A percentile compares a stretch with the other conserved stretches of the same genome.
phyloP scores from a whole-genome alignment of 148 eudicot genomes.

The Nepenthes gracilis region DNA sequence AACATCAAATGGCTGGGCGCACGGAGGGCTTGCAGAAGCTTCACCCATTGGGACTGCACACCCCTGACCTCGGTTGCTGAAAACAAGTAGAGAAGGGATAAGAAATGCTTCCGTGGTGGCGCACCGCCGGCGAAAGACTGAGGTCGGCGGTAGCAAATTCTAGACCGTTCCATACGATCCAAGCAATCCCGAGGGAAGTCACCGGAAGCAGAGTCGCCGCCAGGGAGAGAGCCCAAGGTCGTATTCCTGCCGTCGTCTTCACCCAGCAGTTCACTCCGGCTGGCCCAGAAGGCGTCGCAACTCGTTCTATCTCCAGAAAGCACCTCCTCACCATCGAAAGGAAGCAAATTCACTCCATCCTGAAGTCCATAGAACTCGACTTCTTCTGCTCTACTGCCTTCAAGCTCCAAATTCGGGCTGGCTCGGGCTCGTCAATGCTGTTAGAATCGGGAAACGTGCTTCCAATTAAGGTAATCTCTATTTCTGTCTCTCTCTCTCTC shows the following conservation, averaged over 20 bases:
- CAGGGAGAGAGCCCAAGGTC: slow-evolving; percentile 70
- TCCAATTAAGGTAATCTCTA: slow-evolving; percentile 45
- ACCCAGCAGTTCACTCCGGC: slow-evolving; percentile 20
- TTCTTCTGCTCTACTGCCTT: slow-evolving; percentile 76
- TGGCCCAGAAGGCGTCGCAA: slow-evolving; percentile 6
- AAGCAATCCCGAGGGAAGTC: slow-evolving; percentile 75
- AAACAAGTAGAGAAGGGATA: background rate
- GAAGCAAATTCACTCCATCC: slow-evolving; percentile 71
- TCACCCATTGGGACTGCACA: too few relatives aligned
- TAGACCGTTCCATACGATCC: slow-evolving; percentile 59
- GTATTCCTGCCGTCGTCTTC: slow-evolving; percentile 79
- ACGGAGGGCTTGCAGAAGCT: too few relatives aligned
- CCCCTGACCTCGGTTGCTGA: too few relatives aligned
- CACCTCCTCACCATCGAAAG: slow-evolving; percentile 55
- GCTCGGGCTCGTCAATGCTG: slow-evolving; percentile 66
- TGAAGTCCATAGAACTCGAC: slow-evolving; percentile 38
- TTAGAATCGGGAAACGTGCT: slow-evolving; percentile 60
- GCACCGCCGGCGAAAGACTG: slow-evolving; percentile 34
- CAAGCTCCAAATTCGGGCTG: slow-evolving; percentile 74
- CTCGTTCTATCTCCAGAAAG: slow-evolving; percentile 30
- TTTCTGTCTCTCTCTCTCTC: background rate
- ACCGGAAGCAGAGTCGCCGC: slow-evolving; percentile 45
- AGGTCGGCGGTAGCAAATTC: slow-evolving; percentile 11
- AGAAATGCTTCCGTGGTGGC: slow-evolving; percentile 52
- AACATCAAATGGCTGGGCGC: too few relatives aligned